These are phyloP conservation scores for Thraustotheca clavata DNA, from an alignment of 352 stramenopile species.

Conservation along the genomic window DNA sequence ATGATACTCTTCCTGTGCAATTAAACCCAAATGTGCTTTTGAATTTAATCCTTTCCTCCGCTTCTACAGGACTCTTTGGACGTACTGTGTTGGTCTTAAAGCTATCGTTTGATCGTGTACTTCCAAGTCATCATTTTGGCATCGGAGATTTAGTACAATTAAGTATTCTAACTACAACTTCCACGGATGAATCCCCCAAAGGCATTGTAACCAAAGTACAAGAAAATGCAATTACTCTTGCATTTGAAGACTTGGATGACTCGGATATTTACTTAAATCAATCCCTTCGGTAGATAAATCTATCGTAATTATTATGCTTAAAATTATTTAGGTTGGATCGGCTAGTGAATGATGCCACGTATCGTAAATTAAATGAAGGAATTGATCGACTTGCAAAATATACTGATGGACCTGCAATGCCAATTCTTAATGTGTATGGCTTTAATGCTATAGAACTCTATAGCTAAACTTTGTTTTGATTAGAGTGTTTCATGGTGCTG, in stretches of 20 bases:
- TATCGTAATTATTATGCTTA: conserved; percentile 2
- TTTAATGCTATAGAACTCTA: background rate
- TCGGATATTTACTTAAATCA: conserved; percentile 38
- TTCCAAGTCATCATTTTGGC: conserved; percentile 60
- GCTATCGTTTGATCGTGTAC: conserved; percentile 23
- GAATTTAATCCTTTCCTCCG: conserved; percentile 33
- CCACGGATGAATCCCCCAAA: conserved; percentile 32
- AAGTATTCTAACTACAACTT: conserved; percentile 15
- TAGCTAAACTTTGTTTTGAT: background rate
- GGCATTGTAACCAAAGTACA: conserved; percentile 59
- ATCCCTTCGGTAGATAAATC: conserved; percentile 2
- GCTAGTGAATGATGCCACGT: conserved; percentile 82
- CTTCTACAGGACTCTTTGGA: conserved; percentile 58
- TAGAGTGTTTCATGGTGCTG: conserved; percentile 43
- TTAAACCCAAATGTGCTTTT: conserved; percentile 65
- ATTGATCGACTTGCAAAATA: conserved; percentile 62
- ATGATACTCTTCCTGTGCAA: conserved; percentile 38
- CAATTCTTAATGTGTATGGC: conserved; percentile 56
- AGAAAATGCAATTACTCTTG: conserved; percentile 49
- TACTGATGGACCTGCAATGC: conserved; percentile 42
- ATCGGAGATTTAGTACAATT: conserved; percentile 80
- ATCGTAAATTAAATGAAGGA: conserved; percentile 51
- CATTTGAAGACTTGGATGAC: conserved; percentile 42
- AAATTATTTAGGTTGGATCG: conserved; percentile 48
- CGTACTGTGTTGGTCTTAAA: conserved; percentile 59